A percentile compares a stretch with the other conserved stretches of the same genome.
Conservation (phyloP, 164 flowering plant genomes). For the Platanus orientalis region DNA sequence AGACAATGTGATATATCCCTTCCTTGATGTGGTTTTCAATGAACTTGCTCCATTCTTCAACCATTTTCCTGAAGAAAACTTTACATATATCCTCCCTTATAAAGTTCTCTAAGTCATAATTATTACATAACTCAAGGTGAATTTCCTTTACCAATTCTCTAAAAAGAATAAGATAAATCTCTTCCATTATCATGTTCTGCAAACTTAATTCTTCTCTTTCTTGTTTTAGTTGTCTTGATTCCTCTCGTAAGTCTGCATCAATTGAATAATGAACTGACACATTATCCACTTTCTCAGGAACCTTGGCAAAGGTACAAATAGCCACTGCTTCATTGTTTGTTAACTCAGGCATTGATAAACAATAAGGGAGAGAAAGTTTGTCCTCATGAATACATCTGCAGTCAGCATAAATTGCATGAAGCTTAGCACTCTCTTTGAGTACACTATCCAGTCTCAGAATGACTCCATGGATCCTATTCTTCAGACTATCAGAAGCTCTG, state of each 20-base stretch:
- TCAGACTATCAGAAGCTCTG: conserved; percentile 10
- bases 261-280: too few species aligned
- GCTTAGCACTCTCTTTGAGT: conserved; percentile 15
- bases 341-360: neutral
- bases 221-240: conserved; percentile 13
- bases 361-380: neutral
- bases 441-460: conserved; percentile 27
- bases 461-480: conserved; percentile 21
- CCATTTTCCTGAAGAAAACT: conserved; percentile 12
- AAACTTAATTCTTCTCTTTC: conserved; percentile 26
- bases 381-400: neutral
- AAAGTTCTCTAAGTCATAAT: conserved; percentile 10
- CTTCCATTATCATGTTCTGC: conserved; percentile 25
- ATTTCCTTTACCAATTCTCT: conserved; percentile 19
- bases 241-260: too few species aligned
- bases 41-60: conserved; percentile 13
- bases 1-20: conserved; percentile 10
- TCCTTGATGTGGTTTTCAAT: conserved; percentile 12
- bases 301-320: neutral
- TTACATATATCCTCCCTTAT: conserved; percentile 19
- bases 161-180: conserved; percentile 17
- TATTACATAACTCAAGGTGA: conserved; percentile 2
- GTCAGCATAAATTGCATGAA: conserved; percentile 5
- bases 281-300: too few species aligned
- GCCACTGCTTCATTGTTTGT: conserved; percentile 1